Evolutionary conservation across 768 basidiomycete species (phyloP).

Genomic region (Boletus rubroflammeus): DNA sequence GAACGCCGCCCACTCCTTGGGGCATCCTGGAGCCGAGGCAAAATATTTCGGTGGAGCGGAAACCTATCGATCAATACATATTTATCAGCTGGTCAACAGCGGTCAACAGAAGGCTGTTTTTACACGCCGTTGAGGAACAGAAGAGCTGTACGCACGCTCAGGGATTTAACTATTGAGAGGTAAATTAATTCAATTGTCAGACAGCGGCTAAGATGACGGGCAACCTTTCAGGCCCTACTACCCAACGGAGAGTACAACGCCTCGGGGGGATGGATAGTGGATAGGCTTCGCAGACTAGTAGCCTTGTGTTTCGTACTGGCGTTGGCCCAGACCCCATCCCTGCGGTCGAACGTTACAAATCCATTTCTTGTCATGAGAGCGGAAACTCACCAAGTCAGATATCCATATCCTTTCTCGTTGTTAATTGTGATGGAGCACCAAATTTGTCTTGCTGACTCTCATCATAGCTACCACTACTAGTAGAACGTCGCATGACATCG

Average conservation of each 20-base stretch:
- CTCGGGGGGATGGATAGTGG: conserved; percentile 4
- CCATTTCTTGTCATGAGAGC: conserved; percentile 9
- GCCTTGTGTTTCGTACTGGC: conserved; percentile 12
- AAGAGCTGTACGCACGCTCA: conserved; percentile 1
- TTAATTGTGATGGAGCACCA: conserved; percentile 32
- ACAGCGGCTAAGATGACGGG: conserved; percentile 12
- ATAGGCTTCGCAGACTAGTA: conserved; percentile 5
- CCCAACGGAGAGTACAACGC: conserved; percentile 14
- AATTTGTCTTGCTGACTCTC: conserved; percentile 28
- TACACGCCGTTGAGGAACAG: conserved; percentile 11
- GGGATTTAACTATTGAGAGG: conserved; percentile 24
- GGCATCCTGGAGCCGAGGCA: conserved; percentile 1
- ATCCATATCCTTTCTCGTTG: conserved; percentile 27
- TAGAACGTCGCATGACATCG: conserved; percentile 13
- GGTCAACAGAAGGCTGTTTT: conserved; percentile 14
- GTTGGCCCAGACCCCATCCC: conserved; percentile 11
- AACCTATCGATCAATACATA: conserved; percentile 16
- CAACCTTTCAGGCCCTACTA: conserved; percentile 12
- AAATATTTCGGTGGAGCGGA: neutral
- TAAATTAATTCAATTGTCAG: conserved; percentile 27
- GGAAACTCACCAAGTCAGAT: conserved; percentile 15
- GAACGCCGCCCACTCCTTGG: neutral
- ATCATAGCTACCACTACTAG: conserved; percentile 13
- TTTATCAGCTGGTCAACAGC: conserved; percentile 21
- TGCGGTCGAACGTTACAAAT: conserved; percentile 6